Evolutionary conservation across 176 grass and related monocot species (phyloP).

Genomic region (Microstegium vimineum): DNA sequence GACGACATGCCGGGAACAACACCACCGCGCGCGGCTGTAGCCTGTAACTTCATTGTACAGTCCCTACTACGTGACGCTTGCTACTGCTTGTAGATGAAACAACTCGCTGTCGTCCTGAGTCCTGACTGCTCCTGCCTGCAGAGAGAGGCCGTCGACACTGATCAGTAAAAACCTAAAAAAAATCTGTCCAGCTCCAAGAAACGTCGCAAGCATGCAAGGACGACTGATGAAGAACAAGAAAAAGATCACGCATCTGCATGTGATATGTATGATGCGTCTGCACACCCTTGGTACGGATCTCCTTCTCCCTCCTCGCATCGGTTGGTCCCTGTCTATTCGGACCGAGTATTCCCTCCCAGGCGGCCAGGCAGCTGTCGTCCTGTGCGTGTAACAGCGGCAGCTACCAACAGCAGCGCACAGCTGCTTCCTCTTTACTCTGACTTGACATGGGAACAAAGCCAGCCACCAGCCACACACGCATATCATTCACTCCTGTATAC

Average conservation of each 20-base stretch:
- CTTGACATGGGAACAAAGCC: slow-evolving; percentile 88
- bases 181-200: slow-evolving; percentile 9
- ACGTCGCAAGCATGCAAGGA: not conserved
- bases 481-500: slow-evolving; percentile 29
- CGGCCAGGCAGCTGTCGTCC: not conserved
- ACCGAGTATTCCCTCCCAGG: not conserved
- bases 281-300: slow-evolving; percentile 16
- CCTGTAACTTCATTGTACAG: slow-evolving; percentile 35
- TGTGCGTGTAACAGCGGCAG: not conserved
- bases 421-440: slow-evolving; percentile 60
- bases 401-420: slow-evolving; percentile 16
- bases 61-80: slow-evolving; percentile 14
- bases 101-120: slow-evolving; percentile 7
- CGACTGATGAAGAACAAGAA: not conserved
- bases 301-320: not conserved
- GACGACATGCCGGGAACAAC: not conserved
- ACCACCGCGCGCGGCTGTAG: slow-evolving; percentile 19
- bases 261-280: slow-evolving; percentile 12
- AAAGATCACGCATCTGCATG: slow-evolving; percentile 9
- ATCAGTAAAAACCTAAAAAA: slow-evolving; percentile 3
- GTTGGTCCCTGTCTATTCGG: slow-evolving; percentile 8
- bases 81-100: slow-evolving; percentile 32
- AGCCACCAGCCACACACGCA: slow-evolving; percentile 45
- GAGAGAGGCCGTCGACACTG: not conserved
- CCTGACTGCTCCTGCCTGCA: not conserved